These are phyloP conservation scores for Hura crepitans DNA, from an alignment of 441 rosid species.

Conservation along the genomic window DNA sequence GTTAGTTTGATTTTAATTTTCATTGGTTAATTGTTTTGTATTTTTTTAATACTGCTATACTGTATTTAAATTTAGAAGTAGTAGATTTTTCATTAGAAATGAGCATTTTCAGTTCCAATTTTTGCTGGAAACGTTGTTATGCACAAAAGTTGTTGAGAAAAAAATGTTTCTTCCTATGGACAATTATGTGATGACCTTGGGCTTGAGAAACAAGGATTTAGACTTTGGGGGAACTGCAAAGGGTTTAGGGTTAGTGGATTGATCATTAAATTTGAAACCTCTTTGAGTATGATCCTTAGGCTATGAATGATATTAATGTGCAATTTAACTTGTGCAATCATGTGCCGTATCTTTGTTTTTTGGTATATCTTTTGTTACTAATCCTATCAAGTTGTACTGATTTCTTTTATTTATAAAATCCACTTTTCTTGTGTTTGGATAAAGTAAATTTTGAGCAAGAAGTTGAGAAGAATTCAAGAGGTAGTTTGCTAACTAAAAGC, in stretches of 20 bases:
- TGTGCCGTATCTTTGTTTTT: background rate
- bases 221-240: background rate
- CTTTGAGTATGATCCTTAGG: background rate
- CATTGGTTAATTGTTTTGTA: background rate
- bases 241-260: background rate
- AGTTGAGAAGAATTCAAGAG: background rate
- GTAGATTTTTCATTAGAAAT: background rate
- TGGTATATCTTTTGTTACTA: background rate
- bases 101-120: background rate
- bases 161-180: background rate
- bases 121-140: background rate
- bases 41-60: background rate
- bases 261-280: background rate
- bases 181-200: background rate
- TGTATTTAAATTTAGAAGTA: background rate
- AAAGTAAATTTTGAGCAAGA: background rate
- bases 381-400: background rate
- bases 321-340: background rate
- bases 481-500: background rate
- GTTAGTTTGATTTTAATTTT: background rate
- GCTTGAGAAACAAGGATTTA: constrained; percentile 2
- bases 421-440: too few species aligned
- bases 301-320: background rate
- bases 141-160: background rate
- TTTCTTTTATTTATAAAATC: too few species aligned